phyloP scores from a whole-genome alignment of 306 rosid species.

The Glycine soja region DNA sequence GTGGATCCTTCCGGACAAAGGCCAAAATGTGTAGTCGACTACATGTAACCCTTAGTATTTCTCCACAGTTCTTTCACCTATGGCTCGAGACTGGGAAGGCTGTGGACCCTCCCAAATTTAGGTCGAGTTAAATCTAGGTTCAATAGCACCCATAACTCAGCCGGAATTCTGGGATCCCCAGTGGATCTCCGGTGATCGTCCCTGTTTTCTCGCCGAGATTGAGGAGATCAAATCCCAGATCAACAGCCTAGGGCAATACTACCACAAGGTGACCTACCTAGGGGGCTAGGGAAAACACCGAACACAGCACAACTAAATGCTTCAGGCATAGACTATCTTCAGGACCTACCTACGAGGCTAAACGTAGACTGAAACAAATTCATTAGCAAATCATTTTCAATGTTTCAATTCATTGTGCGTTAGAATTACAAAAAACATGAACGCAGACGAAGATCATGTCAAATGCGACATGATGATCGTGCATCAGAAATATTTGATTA shows the following conservation, averaged over 20 bases:
- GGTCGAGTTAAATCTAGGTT: not conserved
- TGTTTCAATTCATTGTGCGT: not conserved
- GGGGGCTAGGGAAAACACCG: not conserved
- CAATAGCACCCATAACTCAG: not conserved
- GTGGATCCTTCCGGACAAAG: not conserved
- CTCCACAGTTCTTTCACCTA: not conserved
- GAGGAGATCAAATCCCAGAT: not conserved
- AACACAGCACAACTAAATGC: not conserved
- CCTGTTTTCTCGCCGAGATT: not conserved
- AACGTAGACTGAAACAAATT: not conserved
- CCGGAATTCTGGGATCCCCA: not conserved
- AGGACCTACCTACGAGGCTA: not conserved
- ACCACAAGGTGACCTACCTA: not conserved
- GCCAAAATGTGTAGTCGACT: not conserved
- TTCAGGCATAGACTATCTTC: not conserved
- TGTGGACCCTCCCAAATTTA: not conserved
- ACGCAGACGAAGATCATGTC: not conserved
- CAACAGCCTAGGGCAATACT: not conserved
- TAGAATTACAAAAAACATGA: not conserved
- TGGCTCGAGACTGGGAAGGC: not conserved
- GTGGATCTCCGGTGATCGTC: not conserved
- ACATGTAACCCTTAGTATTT: not conserved
- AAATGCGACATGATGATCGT: not conserved
- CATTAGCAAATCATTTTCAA: not conserved
- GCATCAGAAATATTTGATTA: not conserved